Evolutionary conservation across 2,329 filamentous ascomycete species (phyloP), one percentile per base, ranked within the genome.

Genomic region (Aspergillus hiratsukae): DNA sequence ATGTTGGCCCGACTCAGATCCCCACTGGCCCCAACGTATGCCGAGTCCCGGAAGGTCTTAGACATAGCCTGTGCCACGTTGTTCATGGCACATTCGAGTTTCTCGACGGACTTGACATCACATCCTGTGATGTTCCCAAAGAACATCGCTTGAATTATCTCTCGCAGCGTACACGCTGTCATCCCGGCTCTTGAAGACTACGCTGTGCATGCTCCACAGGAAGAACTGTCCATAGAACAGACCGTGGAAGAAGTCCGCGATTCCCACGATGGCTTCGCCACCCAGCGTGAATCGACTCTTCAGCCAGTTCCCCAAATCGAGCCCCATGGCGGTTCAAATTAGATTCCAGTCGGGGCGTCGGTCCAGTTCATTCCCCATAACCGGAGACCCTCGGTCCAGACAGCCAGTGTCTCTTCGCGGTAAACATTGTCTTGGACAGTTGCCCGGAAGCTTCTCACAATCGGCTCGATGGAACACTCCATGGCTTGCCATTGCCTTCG

Each of bases 11-110:
- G 10, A n/a, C 28, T 31, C 35, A 40, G 7, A n/a, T 40, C 35
- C 35, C 6, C n/a, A 5, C 7, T n/a, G 14, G 35, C 35, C 14
- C 1, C n/a, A 0, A 49, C 23, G 27, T 52, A 58, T 11, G 21
- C 46, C 9, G 52, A 54, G 17, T 61, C 60, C 1, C 55, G 56
- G 25, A 49, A 56, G 5, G 53, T 53, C 37, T 49, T 60, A 1
- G 56, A 40, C 56, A 60, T 56, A 3, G 60, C 60, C 2, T 37
- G 27, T 2, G 58, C 60, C 3, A 58, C 52, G 9, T 58, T 57
- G 8, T 53, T 21, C 56, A 58, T 58, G 17, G 45, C 51, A 35
- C 55, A 58, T 7, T 49, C 35, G 1, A 61, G 46, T 28, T 56
- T 52, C 23, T 51, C 31, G 9, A 29, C 25, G 4, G 41, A 48